Percentiles rank a stretch among this genome's conserved stretches.
Conservation (phyloP, 2,329 filamentous ascomycete genomes). For the Lomentospora prolificans region DNA sequence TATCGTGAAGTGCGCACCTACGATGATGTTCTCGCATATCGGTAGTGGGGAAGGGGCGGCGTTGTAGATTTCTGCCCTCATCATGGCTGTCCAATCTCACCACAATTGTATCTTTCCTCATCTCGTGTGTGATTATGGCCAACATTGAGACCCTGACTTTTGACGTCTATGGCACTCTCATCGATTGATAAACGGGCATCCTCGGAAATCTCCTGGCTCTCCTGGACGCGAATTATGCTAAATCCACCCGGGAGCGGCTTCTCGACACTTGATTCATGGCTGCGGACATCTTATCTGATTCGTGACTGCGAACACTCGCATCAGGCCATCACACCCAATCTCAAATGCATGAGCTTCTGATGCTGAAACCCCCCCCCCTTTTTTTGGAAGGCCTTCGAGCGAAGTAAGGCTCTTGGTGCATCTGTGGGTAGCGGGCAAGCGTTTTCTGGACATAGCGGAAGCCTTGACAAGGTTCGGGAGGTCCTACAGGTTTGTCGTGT, state of each 20-base stretch:
- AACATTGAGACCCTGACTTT: constrained; percentile 51
- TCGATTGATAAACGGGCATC: constrained; percentile 68
- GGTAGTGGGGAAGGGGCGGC: too few relatives aligned
- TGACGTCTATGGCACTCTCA: constrained; percentile 72
- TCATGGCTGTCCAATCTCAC: too few relatives aligned
- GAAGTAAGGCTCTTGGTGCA: constrained; percentile 39
- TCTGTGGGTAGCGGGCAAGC: constrained; percentile 45
- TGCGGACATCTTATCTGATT: too few relatives aligned
- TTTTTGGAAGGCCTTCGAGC: constrained; percentile 31
- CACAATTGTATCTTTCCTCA: too few relatives aligned
- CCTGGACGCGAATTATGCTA: constrained; percentile 23
- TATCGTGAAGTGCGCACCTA: too few relatives aligned
- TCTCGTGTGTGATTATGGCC: too few relatives aligned
- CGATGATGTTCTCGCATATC: too few relatives aligned
- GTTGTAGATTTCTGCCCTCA: too few relatives aligned
- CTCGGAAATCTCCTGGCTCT: constrained; percentile 41
- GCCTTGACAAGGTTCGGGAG: constrained; percentile 39
- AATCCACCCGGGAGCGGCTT: constrained; percentile 25
- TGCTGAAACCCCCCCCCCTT: constrained; percentile 32
- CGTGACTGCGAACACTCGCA: constrained; percentile 37
- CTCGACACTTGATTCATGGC: too few relatives aligned
- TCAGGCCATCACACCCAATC: constrained; percentile 43
- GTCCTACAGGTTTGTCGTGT: constrained; percentile 37
- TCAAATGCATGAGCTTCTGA: constrained; percentile 52
- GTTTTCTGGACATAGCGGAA: constrained; percentile 34